Base-by-base conservation (phyloP, 495 filamentous ascomycete genomes). In the Sphaerosporella brunnea region DNA sequence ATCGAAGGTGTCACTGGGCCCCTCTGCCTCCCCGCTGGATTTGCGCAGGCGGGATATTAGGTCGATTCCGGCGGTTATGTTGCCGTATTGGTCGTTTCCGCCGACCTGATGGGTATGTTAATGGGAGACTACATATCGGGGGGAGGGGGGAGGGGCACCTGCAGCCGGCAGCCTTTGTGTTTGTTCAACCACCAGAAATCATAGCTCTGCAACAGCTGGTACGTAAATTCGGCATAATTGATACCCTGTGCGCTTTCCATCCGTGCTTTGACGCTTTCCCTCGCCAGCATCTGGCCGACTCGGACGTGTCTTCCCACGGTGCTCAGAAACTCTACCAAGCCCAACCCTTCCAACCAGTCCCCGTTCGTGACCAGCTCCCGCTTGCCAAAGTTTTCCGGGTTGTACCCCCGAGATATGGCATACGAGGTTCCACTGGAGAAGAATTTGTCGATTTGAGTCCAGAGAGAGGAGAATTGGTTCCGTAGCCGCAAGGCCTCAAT, bases 41-140 rank as follows among this genome's bases (percentile, higher is more conserved):
- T 49, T 48, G 2, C 19, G 32, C 20, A 49, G 49, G 49, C 55
- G 46, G 9, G 44, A 42, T 52, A 96, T 67, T 2, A 80, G 73
- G 32, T 94, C 82, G 60, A 93, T 80, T 19, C 90, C 90, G 34
- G 87, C 77, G 4, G 92, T 69, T 51, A 99, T 95, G 61, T 99
- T 99, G 50, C 90, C 90, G 62, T 76, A 99, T 63, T 99, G 90
- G 62, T 99, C 90, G 23, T 84, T 80, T 36, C 90, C 90, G 43
- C 90, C 90, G 35, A 99, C 85, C 62, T 97, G 82, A 53, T 90
- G 71, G 13, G 23, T 9, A 15, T 18, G 28, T 32, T 58, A 20
- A 49, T 21, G 9, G 37, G 5, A 13, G 7, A 8, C 23, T 13
- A 10, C 19, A 23, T 20, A 7, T 4, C 9, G 7, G 4, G 7